These are phyloP conservation scores for Cystobasidiaceae sp. DNA, from an alignment of 1,284 basidiomycete species.

Conservation along the genomic window DNA sequence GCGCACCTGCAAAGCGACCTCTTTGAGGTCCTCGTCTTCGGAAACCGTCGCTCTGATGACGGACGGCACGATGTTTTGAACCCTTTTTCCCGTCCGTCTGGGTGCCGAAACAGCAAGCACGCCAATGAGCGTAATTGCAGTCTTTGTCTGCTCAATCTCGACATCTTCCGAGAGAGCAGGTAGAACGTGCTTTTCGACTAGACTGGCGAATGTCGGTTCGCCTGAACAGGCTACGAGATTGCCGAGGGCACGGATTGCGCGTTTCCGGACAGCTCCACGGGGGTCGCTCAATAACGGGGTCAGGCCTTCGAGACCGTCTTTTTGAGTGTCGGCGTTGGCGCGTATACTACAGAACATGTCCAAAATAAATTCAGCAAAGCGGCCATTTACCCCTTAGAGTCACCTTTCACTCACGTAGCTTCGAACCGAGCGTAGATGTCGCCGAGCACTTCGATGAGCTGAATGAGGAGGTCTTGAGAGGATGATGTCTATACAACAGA, in stretches of 20 bases:
- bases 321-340: conserved; percentile 47
- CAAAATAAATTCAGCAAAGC: background rate
- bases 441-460: conserved; percentile 82
- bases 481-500: conserved; percentile 65
- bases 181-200: conserved; percentile 58
- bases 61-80: conserved; percentile 61
- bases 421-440: conserved; percentile 87
- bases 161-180: conserved; percentile 54
- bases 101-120: conserved; percentile 63
- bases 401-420: conserved; percentile 45
- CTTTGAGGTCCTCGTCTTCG: conserved; percentile 74
- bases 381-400: too few relatives aligned
- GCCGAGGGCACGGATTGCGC: conserved; percentile 72
- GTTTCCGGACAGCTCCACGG: conserved; percentile 80
- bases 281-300: conserved; percentile 68
- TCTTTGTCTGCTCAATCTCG: conserved; percentile 62
- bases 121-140: conserved; percentile 70
- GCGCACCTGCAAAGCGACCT: conserved; percentile 64
- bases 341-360: conserved; percentile 56
- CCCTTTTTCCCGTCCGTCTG: conserved; percentile 57
- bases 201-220: conserved; percentile 54
- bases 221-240: conserved; percentile 59
- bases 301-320: conserved; percentile 63
- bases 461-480: conserved; percentile 76
- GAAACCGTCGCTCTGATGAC: conserved; percentile 61